These are phyloP conservation scores for Mucor irregularis DNA, from an alignment of 371 early-diverging fungal species.

Conservation along the genomic window DNA sequence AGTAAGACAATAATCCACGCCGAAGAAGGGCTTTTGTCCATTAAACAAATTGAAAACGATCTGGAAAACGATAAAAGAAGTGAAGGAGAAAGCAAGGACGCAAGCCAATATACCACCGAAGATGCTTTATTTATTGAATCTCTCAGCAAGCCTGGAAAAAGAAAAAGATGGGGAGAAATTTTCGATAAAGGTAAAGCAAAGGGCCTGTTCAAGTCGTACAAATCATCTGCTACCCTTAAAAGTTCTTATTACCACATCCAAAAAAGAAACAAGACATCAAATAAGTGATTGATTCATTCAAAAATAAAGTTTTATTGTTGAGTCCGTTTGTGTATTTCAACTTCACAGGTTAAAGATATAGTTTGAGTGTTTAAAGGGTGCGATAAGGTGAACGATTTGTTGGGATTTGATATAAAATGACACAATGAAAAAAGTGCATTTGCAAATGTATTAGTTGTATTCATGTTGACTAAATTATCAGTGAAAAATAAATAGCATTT, in stretches of 20 bases:
- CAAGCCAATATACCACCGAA: background rate
- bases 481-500: constrained; percentile 13
- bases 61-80: background rate
- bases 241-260: constrained; percentile 6
- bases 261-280: no score
- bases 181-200: constrained; percentile 12
- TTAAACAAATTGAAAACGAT: constrained; percentile 14
- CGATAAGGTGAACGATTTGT: constrained; percentile 4
- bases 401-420: constrained; percentile 11
- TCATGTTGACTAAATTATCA: background rate
- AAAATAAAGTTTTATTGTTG: constrained; percentile 6
- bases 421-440: constrained; percentile 7
- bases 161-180: constrained; percentile 6
- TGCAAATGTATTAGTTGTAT: background rate
- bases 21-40: constrained; percentile 7
- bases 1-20: constrained; percentile 4
- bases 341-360: no score
- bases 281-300: constrained; percentile 3
- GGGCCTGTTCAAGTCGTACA: constrained; percentile 10
- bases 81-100: constrained; percentile 5
- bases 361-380: no score
- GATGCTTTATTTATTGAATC: constrained; percentile 11
- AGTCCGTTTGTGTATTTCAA: background rate
- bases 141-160: constrained; percentile 6
- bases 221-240: constrained; percentile 5